These are phyloP conservation scores for Phytophthora melonis DNA, from an alignment of 352 stramenopile genomes.

Conservation along the genomic window DNA sequence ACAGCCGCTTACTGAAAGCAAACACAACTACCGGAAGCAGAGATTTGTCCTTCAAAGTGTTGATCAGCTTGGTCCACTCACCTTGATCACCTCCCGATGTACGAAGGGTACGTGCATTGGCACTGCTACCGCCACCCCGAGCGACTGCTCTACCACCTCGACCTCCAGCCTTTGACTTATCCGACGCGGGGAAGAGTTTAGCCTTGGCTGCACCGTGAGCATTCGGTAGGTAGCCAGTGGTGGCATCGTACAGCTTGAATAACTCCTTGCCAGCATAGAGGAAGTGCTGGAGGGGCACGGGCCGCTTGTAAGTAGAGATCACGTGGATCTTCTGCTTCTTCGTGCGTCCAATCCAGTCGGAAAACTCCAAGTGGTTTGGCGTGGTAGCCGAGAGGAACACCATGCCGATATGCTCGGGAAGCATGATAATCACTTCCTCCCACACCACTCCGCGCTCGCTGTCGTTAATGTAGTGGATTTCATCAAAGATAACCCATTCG, in stretches of 20 bases:
- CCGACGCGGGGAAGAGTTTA: conserved; percentile 68
- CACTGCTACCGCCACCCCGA: conserved; percentile 50
- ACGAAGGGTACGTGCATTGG: conserved; percentile 59
- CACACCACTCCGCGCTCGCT: conserved; percentile 98
- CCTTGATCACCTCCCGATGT: conserved; percentile 73
- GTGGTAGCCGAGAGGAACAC: conserved; percentile 99
- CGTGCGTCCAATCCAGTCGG: conserved; percentile 98
- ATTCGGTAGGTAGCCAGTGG: conserved; percentile 61
- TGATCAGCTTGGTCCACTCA: conserved; percentile 92
- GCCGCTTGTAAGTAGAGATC: conserved; percentile 97
- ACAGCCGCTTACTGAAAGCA: conserved; percentile 88
- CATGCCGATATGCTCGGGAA: conserved; percentile 97
- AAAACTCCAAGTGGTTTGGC: conserved; percentile 99
- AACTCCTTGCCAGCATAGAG: conserved; percentile 96
- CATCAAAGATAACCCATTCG: conserved; percentile 98
- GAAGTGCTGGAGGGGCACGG: conserved; percentile 97
- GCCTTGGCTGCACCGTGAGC: conserved; percentile 69
- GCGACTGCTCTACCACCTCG: conserved; percentile 35
- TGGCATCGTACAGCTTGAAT: conserved; percentile 82
- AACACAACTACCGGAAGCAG: conserved; percentile 97
- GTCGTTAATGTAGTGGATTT: conserved; percentile 99
- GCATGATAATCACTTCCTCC: conserved; percentile 98
- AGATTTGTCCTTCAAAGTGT: conserved; percentile 89
- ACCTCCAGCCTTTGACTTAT: conserved; percentile 60
- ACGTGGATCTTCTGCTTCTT: conserved; percentile 98